Evolutionary conservation across 495 filamentous ascomycete genomes (phyloP).

Genomic region (Lasiosphaeria ovina): DNA sequence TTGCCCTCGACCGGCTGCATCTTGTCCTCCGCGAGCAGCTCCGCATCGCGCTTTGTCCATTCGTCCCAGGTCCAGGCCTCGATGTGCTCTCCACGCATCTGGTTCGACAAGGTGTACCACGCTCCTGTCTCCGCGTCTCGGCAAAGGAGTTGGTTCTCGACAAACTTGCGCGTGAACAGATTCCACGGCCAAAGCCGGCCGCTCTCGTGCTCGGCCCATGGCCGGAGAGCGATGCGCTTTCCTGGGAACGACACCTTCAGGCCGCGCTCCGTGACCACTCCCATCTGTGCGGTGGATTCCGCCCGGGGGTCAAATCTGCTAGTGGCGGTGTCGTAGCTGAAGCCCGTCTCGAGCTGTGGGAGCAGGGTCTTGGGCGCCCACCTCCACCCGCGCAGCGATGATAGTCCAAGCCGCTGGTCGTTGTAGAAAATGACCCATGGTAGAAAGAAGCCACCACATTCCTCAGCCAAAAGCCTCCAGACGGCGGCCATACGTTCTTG

Average conservation of each 20-base stretch:
- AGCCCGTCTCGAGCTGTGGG: not conserved
- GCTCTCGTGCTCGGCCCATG: not conserved
- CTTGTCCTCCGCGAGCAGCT: not conserved
- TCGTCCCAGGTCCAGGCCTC: not conserved
- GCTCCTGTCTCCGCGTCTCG: not conserved
- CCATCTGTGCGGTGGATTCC: not conserved
- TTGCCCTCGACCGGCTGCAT: not conserved
- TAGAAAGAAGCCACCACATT: not conserved
- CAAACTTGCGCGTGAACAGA: not conserved
- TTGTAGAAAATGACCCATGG: not conserved
- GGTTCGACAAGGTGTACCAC: not conserved
- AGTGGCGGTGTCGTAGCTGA: not conserved
- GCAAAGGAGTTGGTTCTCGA: not conserved
- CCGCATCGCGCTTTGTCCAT: not conserved
- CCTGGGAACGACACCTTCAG: not conserved
- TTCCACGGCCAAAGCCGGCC: not conserved
- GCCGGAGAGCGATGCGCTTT: not conserved
- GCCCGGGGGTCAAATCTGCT: not conserved
- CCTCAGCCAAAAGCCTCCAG: not conserved
- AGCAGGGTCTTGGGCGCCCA: not conserved
- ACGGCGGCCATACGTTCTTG: not conserved
- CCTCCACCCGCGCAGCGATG: not conserved
- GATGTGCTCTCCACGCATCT: not conserved
- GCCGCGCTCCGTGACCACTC: not conserved
- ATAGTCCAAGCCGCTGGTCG: not conserved